Evolutionary conservation across 306 rosid genomes (phyloP).

Genomic region (Urtica urens): DNA sequence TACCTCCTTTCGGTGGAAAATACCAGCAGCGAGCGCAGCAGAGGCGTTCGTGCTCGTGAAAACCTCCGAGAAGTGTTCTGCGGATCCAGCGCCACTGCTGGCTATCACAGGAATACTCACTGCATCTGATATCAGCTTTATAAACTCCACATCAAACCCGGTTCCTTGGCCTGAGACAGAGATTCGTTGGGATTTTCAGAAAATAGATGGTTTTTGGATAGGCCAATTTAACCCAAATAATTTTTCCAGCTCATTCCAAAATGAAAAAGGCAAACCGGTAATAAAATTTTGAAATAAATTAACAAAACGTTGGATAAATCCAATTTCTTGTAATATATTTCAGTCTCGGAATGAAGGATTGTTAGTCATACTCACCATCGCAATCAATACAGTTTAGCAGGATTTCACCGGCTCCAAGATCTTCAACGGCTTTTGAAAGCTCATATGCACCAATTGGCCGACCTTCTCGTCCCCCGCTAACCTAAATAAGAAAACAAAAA

Average conservation of each 20-base stretch:
- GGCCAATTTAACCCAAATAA: neutral
- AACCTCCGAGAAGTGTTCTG: conserved; percentile 77
- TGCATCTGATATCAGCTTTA: conserved; percentile 67
- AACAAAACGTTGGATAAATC: neutral
- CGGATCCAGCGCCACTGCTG: conserved; percentile 87
- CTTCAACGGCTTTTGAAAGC: conserved; percentile 90
- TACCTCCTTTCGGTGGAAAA: conserved; percentile 97
- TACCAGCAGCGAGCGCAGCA: conserved; percentile 98
- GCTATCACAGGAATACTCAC: conserved; percentile 93
- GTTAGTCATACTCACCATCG: conserved; percentile 51
- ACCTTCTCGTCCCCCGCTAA: conserved; percentile 87
- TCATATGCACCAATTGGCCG: conserved; percentile 93
- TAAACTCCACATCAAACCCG: conserved; percentile 71
- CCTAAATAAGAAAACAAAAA: conserved; percentile 42
- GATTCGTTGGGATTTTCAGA: neutral
- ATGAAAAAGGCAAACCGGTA: too few relatives aligned
- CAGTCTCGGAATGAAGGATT: neutral
- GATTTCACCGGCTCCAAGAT: conserved; percentile 98
- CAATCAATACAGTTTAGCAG: conserved; percentile 91
- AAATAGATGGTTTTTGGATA: neutral
- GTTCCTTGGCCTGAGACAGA: conserved; percentile 81
- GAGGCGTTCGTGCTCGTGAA: conserved; percentile 69
- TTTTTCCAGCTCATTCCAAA: too few relatives aligned
- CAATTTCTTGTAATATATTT: neutral
- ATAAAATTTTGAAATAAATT: too few relatives aligned